Base-by-base conservation (phyloP, 208 protist species). In the Endotrypanum monterogeii region DNA sequence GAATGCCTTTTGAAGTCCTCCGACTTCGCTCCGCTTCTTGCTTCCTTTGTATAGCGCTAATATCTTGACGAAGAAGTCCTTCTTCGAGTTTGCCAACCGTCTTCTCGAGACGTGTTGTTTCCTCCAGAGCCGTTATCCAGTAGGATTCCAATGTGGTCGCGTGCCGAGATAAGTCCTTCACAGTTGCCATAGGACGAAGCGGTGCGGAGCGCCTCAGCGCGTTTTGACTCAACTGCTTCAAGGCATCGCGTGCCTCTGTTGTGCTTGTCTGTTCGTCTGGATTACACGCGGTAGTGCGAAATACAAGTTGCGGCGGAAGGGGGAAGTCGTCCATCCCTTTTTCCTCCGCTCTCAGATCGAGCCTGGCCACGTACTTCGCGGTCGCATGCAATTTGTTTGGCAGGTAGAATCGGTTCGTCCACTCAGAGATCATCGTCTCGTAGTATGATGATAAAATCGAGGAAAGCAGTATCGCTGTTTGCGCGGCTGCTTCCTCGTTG, bases 381-480 rank as follows among this genome's bases (percentile, higher is more conserved):
- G 87, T 91, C 50, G 80, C 80, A 46, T 83, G 72, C 41, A 97
- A 54, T 30, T 83, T 61, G 30, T 77, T 86, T 3, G 88, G 84
- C 74, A 95, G 82, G 78, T 93, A 97, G 73, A 95, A 93, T 69
- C 84, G 93, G 71, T 95, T 95, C 1, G 85, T 80, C 91, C 93
- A 97, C 79, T 97, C 93, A 11, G 79, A 77, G 28, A 89, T 87
- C 93, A 97, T 95, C 23, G 82, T 78, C 30, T 94, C 86, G 73
- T 92, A 85, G 84, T 97, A 87, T 8, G 89, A 85, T n/a, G 90
- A 93, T 54, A 97, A 55, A 65, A 94, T 87, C 14, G 78, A 85
- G 35, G 93, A 93, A n/a, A 95, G 79, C 61, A 90, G 89, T 41
- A 62, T 78, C 11, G 93, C 86, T 20, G 87, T 89, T 41, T 94